Evolutionary conservation across 2,329 filamentous ascomycete genomes (phyloP), one percentile per base, ranked within the genome.

Genomic region (Massarina eburnea): DNA sequence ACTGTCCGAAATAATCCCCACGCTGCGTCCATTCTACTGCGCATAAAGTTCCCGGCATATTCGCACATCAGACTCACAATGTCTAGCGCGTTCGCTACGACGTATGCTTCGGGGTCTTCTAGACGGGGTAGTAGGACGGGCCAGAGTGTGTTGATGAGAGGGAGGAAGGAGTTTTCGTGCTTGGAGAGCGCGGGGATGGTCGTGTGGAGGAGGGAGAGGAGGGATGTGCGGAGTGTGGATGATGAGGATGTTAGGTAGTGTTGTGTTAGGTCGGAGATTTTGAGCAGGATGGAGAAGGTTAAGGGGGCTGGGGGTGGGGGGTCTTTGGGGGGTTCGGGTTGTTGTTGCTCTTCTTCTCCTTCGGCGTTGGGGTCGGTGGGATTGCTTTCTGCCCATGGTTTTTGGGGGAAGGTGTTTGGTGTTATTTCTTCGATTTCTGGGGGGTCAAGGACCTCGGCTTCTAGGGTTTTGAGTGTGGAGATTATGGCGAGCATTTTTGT

Each of bases 81-180:
- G 12, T 83, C 77, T 47, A 89, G 84, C 5, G 90, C 85, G 14
- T 85, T 82, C 8, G 86, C 79, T 2, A 81, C 80, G 8, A 96
- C 81, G 61, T 84, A 87, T 0, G 81, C 73, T 66, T 90, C 85
- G 3, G 72, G 54, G 52, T 90, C 88, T 54, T 83, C 80, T 5
- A 90, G 74, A 19, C 84, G 78, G n/a, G 78, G 76, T 1, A 86
- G 73, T 4, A 96, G 74, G 6, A 95, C 86, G 0, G 91, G 91
- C 92, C 92, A 99, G 7, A 97, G 76, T 3, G 87, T 85, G 68
- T 97, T 94, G 57, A 97, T 84, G 0, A 97, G 78, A 0, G 94
- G 94, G 1, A 99, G 73, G 65, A 96, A 96, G 0, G 84, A 82
- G 50, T 91, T 84, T 64, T 96, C 88, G 55, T 96, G 84, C 3